Base-by-base conservation (phyloP, 805 yeast species). In the Naumovozyma castellii region DNA sequence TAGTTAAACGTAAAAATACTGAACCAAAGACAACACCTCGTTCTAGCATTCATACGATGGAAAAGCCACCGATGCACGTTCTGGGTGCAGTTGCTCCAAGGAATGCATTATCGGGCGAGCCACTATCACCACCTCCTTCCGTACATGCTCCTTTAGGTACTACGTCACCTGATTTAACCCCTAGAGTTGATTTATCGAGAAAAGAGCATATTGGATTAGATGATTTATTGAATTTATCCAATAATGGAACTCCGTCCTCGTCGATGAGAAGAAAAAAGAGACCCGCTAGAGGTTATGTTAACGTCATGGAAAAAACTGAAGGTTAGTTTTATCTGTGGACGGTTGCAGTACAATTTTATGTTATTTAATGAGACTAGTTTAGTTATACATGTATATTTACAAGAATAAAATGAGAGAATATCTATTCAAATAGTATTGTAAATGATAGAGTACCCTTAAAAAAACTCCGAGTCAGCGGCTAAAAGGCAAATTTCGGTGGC, bases 201-300 rank as follows among this genome's bases (percentile, higher is more conserved):
- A 53, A 59, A 38, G 54, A 54, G 39, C 57, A 65, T 3, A 69
- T 67, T 32, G 75, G 71, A 8, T 45, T 74, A 25, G 78, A 74
- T 48, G 73, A 72, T 35, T 49, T 73, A 37, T 55, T 73, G 25
- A 66, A 64, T 14, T 53, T 66, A 13, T 54, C 65, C 5, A 47
- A 57, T 3, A 45, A 59, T 9, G 51, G 54, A 30, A 41, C 53
- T 22, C 27, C 27, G 10, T 6, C 14, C 13, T 18, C 57, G 1
- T 20, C 55, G 1, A 35, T 67, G 2, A 61, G 64, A 49, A 65
- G 68, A 39, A 61, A 67, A 46, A 69, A 69, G 51, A 69, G 66
- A 44, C 56, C 66, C 9, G 72, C 71, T 38, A 68, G 81, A 52
- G 80, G 80, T 8, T 80, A 80, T 51, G 84, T 80, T 35, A 82